Evolutionary conservation across 208 protist genomes (phyloP).

Genomic region (Plasmodiophora brassicae): DNA sequence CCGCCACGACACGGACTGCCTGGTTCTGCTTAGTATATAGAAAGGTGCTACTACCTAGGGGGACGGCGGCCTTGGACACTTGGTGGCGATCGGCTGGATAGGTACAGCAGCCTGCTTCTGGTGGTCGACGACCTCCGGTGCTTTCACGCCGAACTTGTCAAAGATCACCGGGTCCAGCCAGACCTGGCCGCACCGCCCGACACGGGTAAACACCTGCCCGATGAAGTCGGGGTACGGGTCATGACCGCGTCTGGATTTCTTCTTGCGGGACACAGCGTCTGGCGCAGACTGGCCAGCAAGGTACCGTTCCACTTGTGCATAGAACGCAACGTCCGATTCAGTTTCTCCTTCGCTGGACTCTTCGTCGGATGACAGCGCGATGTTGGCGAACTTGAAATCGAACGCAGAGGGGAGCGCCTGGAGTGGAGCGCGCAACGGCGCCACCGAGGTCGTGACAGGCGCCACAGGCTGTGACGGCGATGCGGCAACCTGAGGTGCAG

Average conservation of each 20-base stretch:
- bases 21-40: no score
- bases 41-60: no score
- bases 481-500: not conserved
- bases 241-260: not conserved
- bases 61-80: no score
- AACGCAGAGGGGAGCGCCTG: not conserved
- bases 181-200: not conserved
- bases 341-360: not conserved
- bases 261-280: not conserved
- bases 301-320: not conserved
- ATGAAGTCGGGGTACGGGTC: not conserved
- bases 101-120: not conserved
- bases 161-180: constrained; percentile 7
- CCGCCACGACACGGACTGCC: no score
- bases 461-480: not conserved
- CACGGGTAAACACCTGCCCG: not conserved
- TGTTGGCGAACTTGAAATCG: constrained; percentile 28
- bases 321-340: not conserved
- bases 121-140: not conserved
- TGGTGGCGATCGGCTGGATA: not conserved
- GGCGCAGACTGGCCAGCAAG: not conserved
- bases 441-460: no score
- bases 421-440: not conserved
- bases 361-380: not conserved
- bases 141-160: no score